Base-by-base conservation (phyloP, 208 protist species). In the Acanthamoeba sp. region DNA sequence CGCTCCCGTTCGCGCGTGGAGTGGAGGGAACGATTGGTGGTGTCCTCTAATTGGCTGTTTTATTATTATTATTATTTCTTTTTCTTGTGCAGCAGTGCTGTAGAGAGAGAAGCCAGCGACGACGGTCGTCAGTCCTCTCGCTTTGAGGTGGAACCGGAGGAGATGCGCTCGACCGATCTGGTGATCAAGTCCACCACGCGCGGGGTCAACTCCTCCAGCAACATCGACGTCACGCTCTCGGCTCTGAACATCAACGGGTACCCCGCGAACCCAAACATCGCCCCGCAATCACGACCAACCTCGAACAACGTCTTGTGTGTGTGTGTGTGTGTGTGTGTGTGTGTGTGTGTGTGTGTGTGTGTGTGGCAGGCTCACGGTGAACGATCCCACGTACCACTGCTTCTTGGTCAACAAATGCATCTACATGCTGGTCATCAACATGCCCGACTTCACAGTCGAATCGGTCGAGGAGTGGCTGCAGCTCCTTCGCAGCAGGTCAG, bases 381-480 rank as follows among this genome's bases (percentile, higher is more conserved):
- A 38, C 40, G 48, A 87, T 38, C 78, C 85, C 62, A 91, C 57
- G 10, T 76, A 91, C 38, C 85, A 91, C 38, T 91, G 32, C 42
- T 73, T 91, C 18, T 38, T 91, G 38, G 52, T 52, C 55, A 91
- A 71, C 62, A 66, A 76, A 34, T 76, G 59, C 42, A 40, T 91
- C 52, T 91, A 91, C 42, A 32, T 91, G 34, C 62, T 91, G 10
- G 85, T 73, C 10, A 20, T 91, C 62, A 91, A 91, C 57, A n/a
- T 91, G 85, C 20, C 62, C 34, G 29, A 38, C 22, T 76, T 91
- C 59, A 91, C 52, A 18, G 29, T 52, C 42, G 59, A 91, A 29
- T 76, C 52, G 6, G 38, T 91, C 29, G 85, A 91, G 55, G 18
- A 73, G 29, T 91, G 85, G 85, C 48, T 91, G 34, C 52, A 91